A percentile compares a stretch with the other conserved stretches of the same genome.
Conservation (phyloP, 2,329 filamentous ascomycete genomes). For the Xylaria polymorpha region DNA sequence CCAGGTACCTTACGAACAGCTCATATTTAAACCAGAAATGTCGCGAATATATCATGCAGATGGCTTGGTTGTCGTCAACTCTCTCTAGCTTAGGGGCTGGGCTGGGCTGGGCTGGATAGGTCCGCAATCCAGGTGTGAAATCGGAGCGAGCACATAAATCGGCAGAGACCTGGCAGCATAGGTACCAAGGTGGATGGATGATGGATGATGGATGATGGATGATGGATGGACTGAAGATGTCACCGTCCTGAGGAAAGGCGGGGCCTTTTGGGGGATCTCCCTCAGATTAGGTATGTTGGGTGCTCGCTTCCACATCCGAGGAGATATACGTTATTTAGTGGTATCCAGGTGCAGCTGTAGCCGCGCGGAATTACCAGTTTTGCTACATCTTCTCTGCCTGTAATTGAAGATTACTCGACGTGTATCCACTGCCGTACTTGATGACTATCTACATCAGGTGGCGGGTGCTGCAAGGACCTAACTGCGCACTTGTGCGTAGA, state of each 20-base stretch:
- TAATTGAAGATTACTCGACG: not conserved
- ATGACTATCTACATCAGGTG: not conserved
- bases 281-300: not conserved
- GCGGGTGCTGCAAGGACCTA: slow-evolving; percentile 37
- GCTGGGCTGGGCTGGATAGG: not conserved
- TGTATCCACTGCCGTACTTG: not conserved
- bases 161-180: not conserved
- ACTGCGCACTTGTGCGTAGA: slow-evolving; percentile 14
- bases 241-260: not conserved
- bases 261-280: not conserved
- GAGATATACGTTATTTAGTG: not conserved
- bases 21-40: no score
- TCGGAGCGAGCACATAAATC: not conserved
- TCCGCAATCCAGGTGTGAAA: not conserved
- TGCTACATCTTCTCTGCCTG: not conserved
- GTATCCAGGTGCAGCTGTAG: not conserved
- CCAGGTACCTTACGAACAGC: no score
- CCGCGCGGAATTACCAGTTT: slow-evolving; percentile 1
- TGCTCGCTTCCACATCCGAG: not conserved
- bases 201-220: no score
- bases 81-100: no score
- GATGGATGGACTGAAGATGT: not conserved
- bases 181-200: not conserved
- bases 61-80: no score
- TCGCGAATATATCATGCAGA: no score